Evolutionary conservation across 331 rosid genomes (phyloP).

Genomic region (Dryas integrifolia): DNA sequence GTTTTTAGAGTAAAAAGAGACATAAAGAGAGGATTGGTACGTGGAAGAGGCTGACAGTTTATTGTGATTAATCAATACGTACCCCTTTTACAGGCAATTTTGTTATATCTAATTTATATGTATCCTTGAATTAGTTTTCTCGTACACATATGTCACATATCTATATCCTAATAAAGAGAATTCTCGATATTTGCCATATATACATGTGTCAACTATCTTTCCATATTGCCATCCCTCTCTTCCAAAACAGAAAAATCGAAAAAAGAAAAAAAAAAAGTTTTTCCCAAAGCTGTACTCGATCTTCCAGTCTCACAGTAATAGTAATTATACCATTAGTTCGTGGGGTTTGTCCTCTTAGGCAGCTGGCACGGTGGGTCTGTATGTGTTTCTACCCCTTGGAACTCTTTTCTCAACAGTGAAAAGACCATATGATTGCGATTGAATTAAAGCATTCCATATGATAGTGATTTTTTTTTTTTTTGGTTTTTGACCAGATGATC

Average conservation of each 20-base stretch:
- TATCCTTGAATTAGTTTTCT: background rate
- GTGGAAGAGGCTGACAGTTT: constrained; percentile 8
- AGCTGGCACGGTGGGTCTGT: constrained; percentile 27
- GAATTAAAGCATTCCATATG: too few species aligned
- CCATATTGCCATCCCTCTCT: background rate
- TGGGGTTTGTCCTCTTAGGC: constrained; percentile 22
- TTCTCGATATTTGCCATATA: too few species aligned
- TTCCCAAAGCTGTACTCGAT: constrained; percentile 17
- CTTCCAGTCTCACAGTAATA: constrained; percentile 21
- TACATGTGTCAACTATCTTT: too few species aligned
- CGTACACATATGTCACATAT: too few species aligned
- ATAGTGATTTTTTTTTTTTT: too few species aligned
- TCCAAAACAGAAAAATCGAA: background rate
- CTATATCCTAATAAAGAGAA: too few species aligned
- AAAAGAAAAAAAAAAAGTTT: background rate
- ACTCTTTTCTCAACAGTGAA: constrained; percentile 3
- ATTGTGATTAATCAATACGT: background rate
- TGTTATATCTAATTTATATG: constrained; percentile 18
- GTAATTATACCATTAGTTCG: constrained; percentile 5
- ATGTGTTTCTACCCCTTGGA: constrained; percentile 10
- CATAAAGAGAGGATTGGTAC: background rate
- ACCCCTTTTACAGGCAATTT: constrained; percentile 24
- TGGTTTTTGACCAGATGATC: too few species aligned
- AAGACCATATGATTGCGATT: background rate
- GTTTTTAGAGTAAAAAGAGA: background rate